Evolutionary conservation across 306 rosid species (phyloP), one percentile per base, ranked within the genome.

Genomic region (Sesbania bispinosa): DNA sequence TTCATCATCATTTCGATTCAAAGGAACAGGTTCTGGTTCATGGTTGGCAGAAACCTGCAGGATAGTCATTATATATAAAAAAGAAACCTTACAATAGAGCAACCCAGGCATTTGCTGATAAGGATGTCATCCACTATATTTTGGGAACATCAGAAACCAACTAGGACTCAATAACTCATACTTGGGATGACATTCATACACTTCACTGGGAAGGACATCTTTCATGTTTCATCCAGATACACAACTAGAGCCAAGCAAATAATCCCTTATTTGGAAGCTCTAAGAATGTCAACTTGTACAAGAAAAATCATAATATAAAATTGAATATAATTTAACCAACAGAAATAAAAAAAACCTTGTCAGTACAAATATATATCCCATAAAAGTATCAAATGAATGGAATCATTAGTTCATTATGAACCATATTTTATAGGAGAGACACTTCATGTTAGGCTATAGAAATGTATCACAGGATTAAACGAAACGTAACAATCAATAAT

Each of bases 11-110:
- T 55, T 83, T 57, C 16, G 71, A 55, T 76, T 54, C 72, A 45
- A 42, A 59, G 74, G 63, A 71, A 64, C 78, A 63, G 74, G 62
- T 74, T 76, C 83, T 29, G 76, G 69, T 70, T 71, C 79, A 1
- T 62, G 39, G 78, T 67, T 83, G 62, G 58, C 42, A 78, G 77
- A 42, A 39, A 54, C 82, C 96, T 92, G 85, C 72, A 84, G 13
- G 45, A 65, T 14, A 62, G 36, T 54, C 45, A 10, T 38, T 51
- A 48, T 60, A 54, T 14, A 68, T 35, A 46, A 61, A 26, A 1
- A 68, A 42, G 45, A 50, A 30, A n/a, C n/a, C n/a, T n/a, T n/a
- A n/a, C n/a, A n/a, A n/a, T n/a, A n/a, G 13, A 75, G 30, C 46
- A 52, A 21, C 47, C 19, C 6, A 43, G 46, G n/a, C 2, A 24